Evolutionary conservation across 495 filamentous ascomycete species (phyloP), one percentile per base, ranked within the genome.

Genomic region (Xylaria acuta): DNA sequence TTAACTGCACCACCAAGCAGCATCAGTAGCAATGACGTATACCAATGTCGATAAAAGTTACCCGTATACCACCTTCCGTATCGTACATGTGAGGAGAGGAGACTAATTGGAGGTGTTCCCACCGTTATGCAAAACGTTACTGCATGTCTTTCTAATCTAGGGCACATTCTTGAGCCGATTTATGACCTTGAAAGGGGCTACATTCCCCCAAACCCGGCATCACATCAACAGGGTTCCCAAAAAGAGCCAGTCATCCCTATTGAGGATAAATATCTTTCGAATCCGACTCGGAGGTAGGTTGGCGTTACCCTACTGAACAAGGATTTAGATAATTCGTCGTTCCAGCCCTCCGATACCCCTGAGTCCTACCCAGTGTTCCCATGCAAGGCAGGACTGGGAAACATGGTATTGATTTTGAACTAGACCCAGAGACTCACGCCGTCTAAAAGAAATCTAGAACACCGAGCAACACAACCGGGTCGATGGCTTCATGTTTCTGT

Each of bases 321-420:
- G 64, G 64, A 51, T 66, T 32, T 66, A 66, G 22, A 66, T 14
- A 38, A 30, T 36, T 66, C 32, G 38, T 27, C 25, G 64, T 51
- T 66, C 64, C 45, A 66, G 64, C 43, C 64, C 63, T 43, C 25
- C 64, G 32, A 66, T 49, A 51, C 64, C 64, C 64, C 64, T 66
- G 64, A 66, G 64, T 18, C 45, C 32, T 49, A 51, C 11, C 27
- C 16, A 53, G 20, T 45, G 30, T 38, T 53, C 18, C 38, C 30
- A 66, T 66, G 64, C 20, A 66, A 38, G 25, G 22, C 11, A 32
- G 4, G n/a, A 25, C 12, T 66, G 30, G 30, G 5, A 66, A 36
- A 53, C 43, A 53, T 66, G 43, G 64, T 66, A 66, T 22, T 51
- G 43, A 66, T 32, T 51, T 51, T 53, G 43, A 53, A 51, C 32